phyloP scores from a whole-genome alignment of 2,329 filamentous ascomycete genomes.

The Aspergillus unguis region DNA sequence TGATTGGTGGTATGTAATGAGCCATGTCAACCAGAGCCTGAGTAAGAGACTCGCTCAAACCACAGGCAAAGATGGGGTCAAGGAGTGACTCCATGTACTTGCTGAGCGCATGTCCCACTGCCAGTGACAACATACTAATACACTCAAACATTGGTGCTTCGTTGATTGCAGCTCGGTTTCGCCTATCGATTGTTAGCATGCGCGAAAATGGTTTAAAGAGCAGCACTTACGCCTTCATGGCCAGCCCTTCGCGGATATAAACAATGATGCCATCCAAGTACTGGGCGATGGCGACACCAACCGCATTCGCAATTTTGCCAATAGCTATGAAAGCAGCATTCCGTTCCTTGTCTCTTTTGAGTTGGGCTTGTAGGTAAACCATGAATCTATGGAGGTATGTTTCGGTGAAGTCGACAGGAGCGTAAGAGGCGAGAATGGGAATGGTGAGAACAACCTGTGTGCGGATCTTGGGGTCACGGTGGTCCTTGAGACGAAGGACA shows the following conservation, averaged over 20 bases:
- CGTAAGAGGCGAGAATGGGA: slow-evolving; percentile 87
- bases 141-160: slow-evolving; percentile 88
- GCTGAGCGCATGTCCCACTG: slow-evolving; percentile 92
- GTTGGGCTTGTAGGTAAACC: slow-evolving; percentile 87
- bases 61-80: slow-evolving; percentile 95
- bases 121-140: slow-evolving; percentile 92
- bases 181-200: slow-evolving; percentile 38
- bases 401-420: slow-evolving; percentile 82
- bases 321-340: slow-evolving; percentile 95
- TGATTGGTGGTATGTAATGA: slow-evolving; percentile 94
- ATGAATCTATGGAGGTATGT: slow-evolving; percentile 93
- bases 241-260: slow-evolving; percentile 87
- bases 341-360: slow-evolving; percentile 91
- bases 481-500: slow-evolving; percentile 87
- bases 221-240: slow-evolving; percentile 62
- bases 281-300: slow-evolving; percentile 89
- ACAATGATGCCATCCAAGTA: slow-evolving; percentile 93
- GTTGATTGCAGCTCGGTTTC: slow-evolving; percentile 55
- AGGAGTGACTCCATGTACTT: slow-evolving; percentile 97
- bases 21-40: slow-evolving; percentile 98
- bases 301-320: slow-evolving; percentile 91
- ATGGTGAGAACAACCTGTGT: slow-evolving; percentile 89
- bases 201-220: slow-evolving; percentile 10
- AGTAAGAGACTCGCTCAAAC: slow-evolving; percentile 86
- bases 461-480: slow-evolving; percentile 81